These are phyloP conservation scores for Knoxia roxburghii DNA, from an alignment of 257 asterid species.

Conservation along the genomic window DNA sequence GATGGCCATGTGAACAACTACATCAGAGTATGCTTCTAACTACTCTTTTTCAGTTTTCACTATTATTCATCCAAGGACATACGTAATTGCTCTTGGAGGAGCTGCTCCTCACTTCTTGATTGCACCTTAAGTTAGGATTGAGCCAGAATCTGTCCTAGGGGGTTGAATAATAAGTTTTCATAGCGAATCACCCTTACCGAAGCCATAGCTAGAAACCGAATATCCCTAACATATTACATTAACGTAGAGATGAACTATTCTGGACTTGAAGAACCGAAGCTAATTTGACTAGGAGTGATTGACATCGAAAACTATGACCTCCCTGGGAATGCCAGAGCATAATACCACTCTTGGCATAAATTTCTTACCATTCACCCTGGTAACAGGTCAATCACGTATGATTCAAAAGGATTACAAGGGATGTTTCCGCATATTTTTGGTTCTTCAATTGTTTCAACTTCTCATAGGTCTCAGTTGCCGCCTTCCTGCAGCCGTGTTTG, in stretches of 20 bases:
- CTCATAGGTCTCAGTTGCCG: background rate
- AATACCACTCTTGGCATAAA: background rate
- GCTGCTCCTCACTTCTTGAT: background rate
- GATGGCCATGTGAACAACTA: constrained; percentile 93
- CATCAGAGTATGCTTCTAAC: constrained; percentile 42
- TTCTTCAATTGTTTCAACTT: background rate
- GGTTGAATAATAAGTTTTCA: background rate
- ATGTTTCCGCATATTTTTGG: background rate
- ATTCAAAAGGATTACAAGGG: background rate
- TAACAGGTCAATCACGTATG: background rate
- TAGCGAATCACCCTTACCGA: background rate
- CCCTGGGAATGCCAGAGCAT: background rate
- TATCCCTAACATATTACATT: background rate
- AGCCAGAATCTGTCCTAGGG: background rate
- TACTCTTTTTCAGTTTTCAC: background rate
- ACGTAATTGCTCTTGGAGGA: background rate
- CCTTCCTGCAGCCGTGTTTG: background rate
- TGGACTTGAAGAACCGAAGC: background rate
- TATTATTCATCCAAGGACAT: background rate
- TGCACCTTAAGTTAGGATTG: background rate
- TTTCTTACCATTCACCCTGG: background rate
- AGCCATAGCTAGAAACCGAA: background rate
- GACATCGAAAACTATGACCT: background rate
- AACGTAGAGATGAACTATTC: background rate
- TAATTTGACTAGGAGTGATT: background rate